phyloP scores from a whole-genome alignment of 768 basidiomycete species.

The Tricholoma flavovirens region DNA sequence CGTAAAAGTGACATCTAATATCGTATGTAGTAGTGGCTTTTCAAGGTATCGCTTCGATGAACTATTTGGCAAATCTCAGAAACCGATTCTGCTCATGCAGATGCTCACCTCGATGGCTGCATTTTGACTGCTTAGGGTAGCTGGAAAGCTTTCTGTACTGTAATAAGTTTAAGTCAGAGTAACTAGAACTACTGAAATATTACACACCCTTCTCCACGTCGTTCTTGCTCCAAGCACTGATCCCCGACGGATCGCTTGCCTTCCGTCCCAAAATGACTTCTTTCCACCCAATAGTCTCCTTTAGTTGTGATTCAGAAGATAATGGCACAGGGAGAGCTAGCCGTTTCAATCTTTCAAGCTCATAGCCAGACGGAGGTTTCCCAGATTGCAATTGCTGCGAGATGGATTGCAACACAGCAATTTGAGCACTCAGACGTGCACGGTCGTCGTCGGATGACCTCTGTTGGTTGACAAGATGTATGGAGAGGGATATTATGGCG shows the following conservation, averaged over 20 bases:
- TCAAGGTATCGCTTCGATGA: background rate
- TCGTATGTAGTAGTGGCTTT: background rate
- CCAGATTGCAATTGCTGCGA: slow-evolving; percentile 45
- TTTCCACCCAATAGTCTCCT: slow-evolving; percentile 38
- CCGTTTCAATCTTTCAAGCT: slow-evolving; percentile 48
- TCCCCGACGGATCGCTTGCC: slow-evolving; percentile 14
- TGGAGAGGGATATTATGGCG: slow-evolving; percentile 60
- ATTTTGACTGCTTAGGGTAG: background rate
- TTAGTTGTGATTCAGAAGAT: slow-evolving; percentile 5
- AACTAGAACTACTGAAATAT: background rate
- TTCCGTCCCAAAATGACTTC: slow-evolving; percentile 45
- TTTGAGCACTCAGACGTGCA: slow-evolving; percentile 47
- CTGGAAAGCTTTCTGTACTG: slow-evolving; percentile 1
- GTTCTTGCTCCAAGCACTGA: slow-evolving; percentile 32
- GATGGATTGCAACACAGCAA: slow-evolving; percentile 59
- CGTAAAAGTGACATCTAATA: background rate
- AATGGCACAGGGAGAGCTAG: slow-evolving; percentile 35
- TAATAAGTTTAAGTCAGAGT: background rate
- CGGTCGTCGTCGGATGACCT: slow-evolving; percentile 47
- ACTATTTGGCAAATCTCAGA: background rate
- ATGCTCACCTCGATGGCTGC: background rate
- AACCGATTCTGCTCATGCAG: background rate
- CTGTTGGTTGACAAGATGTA: slow-evolving; percentile 57
- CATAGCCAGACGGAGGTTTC: slow-evolving; percentile 39
- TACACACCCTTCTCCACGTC: slow-evolving; percentile 35